Percentiles rank a stretch among this genome's conserved stretches.
phyloP scores from a whole-genome alignment of 176 grass and related monocot genomes.

The Oryza longistaminata region DNA sequence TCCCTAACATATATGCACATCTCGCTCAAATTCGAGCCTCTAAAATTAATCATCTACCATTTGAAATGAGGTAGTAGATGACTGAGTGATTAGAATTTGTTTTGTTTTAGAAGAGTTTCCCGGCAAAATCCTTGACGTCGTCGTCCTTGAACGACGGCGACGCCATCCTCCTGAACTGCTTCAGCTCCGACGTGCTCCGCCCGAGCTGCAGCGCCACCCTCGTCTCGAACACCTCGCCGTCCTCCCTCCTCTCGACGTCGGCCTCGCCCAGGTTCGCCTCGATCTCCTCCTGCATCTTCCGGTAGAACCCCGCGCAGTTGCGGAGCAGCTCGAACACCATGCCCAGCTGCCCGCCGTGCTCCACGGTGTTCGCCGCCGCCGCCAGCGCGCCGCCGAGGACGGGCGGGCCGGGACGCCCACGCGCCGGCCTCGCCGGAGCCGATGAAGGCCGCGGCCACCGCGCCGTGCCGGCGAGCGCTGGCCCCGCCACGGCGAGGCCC shows the following conservation, averaged over 20 bases:
- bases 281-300: constrained; percentile 46
- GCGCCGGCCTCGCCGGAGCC: background rate
- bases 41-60: background rate
- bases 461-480: constrained; percentile 36
- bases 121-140: constrained; percentile 46
- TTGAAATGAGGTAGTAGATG: no score
- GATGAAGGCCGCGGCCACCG: constrained; percentile 34
- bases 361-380: constrained; percentile 48
- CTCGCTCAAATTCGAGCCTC: background rate
- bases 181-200: constrained; percentile 37
- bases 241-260: constrained; percentile 44
- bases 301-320: constrained; percentile 53
- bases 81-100: background rate
- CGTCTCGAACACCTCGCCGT: constrained; percentile 53
- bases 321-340: constrained; percentile 68
- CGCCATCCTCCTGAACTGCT: constrained; percentile 40
- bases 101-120: constrained; percentile 33
- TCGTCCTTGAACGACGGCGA: constrained; percentile 33
- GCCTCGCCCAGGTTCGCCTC: constrained; percentile 24
- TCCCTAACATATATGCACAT: background rate
- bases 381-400: constrained; percentile 37
- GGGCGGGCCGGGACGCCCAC: background rate
- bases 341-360: constrained; percentile 58
- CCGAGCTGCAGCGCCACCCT: constrained; percentile 56
- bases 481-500: constrained; percentile 39